Conservation (phyloP, 441 rosid genomes). For the Corymbia calophylla region DNA sequence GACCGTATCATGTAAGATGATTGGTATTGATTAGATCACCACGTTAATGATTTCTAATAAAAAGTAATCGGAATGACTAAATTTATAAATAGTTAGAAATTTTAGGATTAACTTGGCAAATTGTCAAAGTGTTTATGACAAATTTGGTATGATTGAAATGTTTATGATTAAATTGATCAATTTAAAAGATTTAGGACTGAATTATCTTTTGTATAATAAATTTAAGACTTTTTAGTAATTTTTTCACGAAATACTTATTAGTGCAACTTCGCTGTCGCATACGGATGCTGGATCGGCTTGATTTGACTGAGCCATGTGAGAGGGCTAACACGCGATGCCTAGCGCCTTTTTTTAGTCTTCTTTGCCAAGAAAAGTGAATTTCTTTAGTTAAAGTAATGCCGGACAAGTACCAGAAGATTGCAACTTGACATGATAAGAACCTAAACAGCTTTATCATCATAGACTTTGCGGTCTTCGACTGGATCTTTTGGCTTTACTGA, state of each 20-base stretch:
- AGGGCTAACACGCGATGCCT: not conserved
- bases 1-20: rapidly evolving
- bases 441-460: not conserved
- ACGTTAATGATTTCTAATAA: too few species aligned
- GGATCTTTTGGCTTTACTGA: not conserved
- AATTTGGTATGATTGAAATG: not conserved
- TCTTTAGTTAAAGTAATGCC: not conserved
- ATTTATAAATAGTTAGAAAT: too few species aligned
- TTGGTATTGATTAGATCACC: rapidly evolving
- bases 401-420: not conserved
- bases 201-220: not conserved
- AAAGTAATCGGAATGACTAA: too few species aligned
- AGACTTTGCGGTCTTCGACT: not conserved
- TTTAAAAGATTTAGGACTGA: not conserved
- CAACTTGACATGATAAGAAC: not conserved
- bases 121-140: not conserved
- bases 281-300: not conserved
- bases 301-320: not conserved
- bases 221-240: not conserved
- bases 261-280: not conserved
- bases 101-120: not conserved
- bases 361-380: not conserved
- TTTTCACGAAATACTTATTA: too few species aligned
- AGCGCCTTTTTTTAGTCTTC: not conserved
- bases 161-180: not conserved